Conservation (phyloP, 1,284 basidiomycete species). For the Austropuccinia psidii region DNA sequence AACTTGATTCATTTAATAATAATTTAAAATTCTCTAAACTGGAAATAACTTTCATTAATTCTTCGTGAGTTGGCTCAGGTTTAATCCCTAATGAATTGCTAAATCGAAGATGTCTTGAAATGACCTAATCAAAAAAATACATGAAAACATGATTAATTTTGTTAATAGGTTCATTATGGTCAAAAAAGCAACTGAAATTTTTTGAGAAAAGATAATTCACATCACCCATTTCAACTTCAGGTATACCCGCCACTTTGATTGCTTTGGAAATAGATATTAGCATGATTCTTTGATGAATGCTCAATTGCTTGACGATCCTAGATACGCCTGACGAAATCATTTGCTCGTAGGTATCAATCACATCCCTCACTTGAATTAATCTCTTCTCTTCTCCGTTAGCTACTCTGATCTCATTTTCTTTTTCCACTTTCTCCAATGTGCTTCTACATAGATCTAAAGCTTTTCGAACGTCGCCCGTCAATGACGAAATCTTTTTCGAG, state of each 20-base stretch:
- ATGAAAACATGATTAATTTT: background rate
- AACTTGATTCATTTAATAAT: constrained; percentile 30
- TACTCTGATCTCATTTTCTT: constrained; percentile 33
- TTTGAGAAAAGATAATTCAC: background rate
- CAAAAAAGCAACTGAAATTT: background rate
- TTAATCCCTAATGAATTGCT: constrained; percentile 13
- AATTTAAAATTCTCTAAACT: constrained; percentile 29
- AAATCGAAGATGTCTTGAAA: constrained; percentile 28
- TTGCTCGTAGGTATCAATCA: constrained; percentile 60
- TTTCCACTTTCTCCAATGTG: constrained; percentile 53
- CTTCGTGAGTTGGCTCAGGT: constrained; percentile 22
- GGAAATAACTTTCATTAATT: constrained; percentile 22
- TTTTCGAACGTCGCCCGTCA: constrained; percentile 88
- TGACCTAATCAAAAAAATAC: background rate
- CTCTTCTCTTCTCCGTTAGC: constrained; percentile 51
- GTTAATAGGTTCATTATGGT: background rate
- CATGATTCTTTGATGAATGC: constrained; percentile 79
- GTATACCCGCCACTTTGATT: constrained; percentile 28
- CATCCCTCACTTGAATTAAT: constrained; percentile 64
- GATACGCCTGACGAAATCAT: constrained; percentile 47
- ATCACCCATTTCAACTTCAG: constrained; percentile 32
- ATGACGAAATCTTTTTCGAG: constrained; percentile 80
- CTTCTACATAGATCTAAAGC: constrained; percentile 87
- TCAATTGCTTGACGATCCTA: constrained; percentile 67
- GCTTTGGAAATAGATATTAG: constrained; percentile 64